Base-by-base conservation (phyloP, 495 filamentous ascomycete genomes). In the Penicillium coffeae region DNA sequence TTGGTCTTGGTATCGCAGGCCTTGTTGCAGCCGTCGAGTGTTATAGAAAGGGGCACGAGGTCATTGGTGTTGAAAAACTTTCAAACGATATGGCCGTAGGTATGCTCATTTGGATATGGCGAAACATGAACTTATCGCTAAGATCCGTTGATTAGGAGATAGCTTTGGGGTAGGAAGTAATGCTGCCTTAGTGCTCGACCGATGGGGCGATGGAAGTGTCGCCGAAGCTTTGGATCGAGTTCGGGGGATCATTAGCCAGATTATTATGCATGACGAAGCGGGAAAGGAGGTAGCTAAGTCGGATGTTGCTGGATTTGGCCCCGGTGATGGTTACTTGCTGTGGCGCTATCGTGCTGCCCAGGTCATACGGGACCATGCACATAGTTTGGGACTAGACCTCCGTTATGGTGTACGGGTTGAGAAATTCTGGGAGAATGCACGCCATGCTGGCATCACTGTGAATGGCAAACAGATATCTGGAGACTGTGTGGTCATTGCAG, bases 11-110 rank as follows among this genome's bases (percentile, higher is more conserved):
- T 35, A 71, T 85, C 30, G 83, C 75, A 19, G 83, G 83, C 8
- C 69, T 86, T 18, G 79, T 77, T 0, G 77, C 77, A 0, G 74
- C 79, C 13, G 74, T 86, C 30, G 83, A 87, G 65, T 81, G 77
- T 54, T 58, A 70, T 37, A 72, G 80, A 19, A 83, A 85, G 63
- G 82, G 83, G 2, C 80, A 85, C 51, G 76, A 70, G 33, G 83
- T 84, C 30, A 53, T 63, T 38, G 70, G 79, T 52, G 76, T 81
- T 60, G 77, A 82, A 44, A 66, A 72, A 22, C n/a, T n/a, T n/a
- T 80, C 79, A 46, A 70, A 73, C 10, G 67, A 73, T 46, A 71
- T 81, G 37, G 80, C 77, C 35, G n/a, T 14, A 14, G 35, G 7
- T 14, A 38, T n/a, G n/a, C n/a, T n/a, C n/a, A n/a, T n/a, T n/a